Evolutionary conservation across 2,329 filamentous ascomycete genomes (phyloP).

Genomic region (Colletotrichum filicis): DNA sequence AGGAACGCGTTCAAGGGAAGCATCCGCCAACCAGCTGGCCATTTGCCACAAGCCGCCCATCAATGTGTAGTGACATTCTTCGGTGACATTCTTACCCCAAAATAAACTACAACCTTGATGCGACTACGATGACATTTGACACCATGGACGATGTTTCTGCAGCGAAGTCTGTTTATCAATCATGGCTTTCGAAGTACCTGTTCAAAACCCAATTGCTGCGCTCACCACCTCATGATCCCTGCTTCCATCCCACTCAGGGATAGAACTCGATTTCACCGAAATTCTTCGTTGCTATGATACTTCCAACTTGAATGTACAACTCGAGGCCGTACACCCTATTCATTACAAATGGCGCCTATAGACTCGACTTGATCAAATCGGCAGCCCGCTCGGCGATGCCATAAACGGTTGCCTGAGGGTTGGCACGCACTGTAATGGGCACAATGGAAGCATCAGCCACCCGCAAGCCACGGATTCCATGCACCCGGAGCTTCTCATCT

Average conservation of each 20-base stretch:
- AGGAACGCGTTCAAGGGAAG: conserved; percentile 2
- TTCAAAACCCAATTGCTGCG: not conserved
- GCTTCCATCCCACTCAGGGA: not conserved
- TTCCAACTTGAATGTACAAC: not conserved
- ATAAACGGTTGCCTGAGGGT: conserved; percentile 48
- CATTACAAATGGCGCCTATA: not conserved
- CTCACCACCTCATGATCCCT: not conserved
- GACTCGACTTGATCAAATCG: conserved; percentile 37
- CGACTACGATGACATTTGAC: not conserved
- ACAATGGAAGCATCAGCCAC: conserved; percentile 56
- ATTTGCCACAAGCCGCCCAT: not conserved
- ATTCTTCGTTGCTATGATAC: not conserved
- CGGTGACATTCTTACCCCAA: not conserved
- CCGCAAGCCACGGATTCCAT: conserved; percentile 55
- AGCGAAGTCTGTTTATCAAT: not conserved
- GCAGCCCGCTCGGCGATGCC: conserved; percentile 46
- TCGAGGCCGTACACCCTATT: not conserved
- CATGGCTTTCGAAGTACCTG: not conserved
- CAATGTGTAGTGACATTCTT: not conserved
- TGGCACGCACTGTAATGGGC: conserved; percentile 43
- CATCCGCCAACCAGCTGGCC: not conserved
- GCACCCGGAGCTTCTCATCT: conserved; percentile 54
- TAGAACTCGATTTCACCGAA: no score
- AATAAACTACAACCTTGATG: conserved; percentile 1
- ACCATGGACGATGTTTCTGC: not conserved